Base-by-base conservation (phyloP, 1,284 basidiomycete species). In the Rhizopogon parksii region DNA sequence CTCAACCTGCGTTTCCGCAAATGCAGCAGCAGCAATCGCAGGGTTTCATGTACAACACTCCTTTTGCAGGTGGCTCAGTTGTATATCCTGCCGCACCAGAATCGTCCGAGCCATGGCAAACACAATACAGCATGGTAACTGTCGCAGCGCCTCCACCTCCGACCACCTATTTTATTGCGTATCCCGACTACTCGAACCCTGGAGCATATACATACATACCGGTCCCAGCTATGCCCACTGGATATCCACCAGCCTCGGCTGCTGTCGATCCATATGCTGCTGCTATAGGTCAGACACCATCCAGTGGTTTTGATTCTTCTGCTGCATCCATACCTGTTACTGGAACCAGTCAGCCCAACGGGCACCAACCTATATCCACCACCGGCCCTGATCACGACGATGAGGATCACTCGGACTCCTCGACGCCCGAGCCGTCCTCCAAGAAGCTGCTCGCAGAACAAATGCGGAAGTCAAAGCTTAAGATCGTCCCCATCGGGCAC, bases 401-500 rank as follows among this genome's bases (percentile, higher is more conserved):
- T 25, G 9, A 49, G 11, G 27, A 21, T 46, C 19, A n/a, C 9
- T 35, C 50, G 21, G 46, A 32, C n/a, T 25, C 47, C 24, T 50
- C 25, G 12, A 21, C 45, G 6, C 27, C 49, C 15, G 25, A 34
- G 8, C 46, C 30, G 1, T 25, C 17, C 2, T n/a, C 25, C n/a
- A 50, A 17, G 19, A 48, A 36, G 17, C 25, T 25, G 30, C 32
- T 34, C 5, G 11, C 8, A 21, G 43, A 49, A 4, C 27, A 17
- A 12, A n/a, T 12, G 17, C 42, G 46, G 27, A 49, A 49, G 25
- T 49, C 47, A 55, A 62, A 50, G 50, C 51, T 37, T 24, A 24
- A 24, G 21, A 19, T 49, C 36, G 47, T 55, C 56, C 34, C 56
- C 52, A 27, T 60, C 57, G 49, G 56, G 51, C 14, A 24, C 40